Conservation (phyloP, 768 basidiomycete species). For the Austroboletus eburneus region DNA sequence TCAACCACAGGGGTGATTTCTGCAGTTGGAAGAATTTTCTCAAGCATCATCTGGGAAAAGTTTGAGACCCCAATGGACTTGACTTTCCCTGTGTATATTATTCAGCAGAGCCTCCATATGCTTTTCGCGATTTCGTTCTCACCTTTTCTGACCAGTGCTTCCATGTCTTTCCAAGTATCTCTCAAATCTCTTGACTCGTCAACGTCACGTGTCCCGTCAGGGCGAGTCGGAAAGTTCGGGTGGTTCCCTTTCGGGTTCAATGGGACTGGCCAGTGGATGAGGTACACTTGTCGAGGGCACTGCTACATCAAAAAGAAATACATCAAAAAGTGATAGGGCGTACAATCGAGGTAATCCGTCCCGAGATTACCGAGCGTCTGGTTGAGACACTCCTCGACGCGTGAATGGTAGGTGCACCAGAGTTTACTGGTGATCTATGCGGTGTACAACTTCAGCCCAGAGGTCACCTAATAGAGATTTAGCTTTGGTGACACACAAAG, state of each 20-base stretch:
- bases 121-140: slow-evolving; percentile 11
- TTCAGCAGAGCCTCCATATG: slow-evolving; percentile 4
- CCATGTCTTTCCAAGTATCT: slow-evolving; percentile 86
- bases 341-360: slow-evolving; percentile 81
- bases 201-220: slow-evolving; percentile 64
- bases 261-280: slow-evolving; percentile 81
- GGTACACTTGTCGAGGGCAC: slow-evolving; percentile 40
- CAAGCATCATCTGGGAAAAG: slow-evolving; percentile 62
- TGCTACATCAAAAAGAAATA: neutral
- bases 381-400: slow-evolving; percentile 72
- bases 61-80: slow-evolving; percentile 71
- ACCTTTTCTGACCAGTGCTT: slow-evolving; percentile 64
- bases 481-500: slow-evolving; percentile 40
- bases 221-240: slow-evolving; percentile 51
- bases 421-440: slow-evolving; percentile 66
- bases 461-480: neutral
- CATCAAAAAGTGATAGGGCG: slow-evolving; percentile 21
- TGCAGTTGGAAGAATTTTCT: slow-evolving; percentile 64
- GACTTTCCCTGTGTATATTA: slow-evolving; percentile 52
- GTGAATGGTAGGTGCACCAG: slow-evolving; percentile 63
- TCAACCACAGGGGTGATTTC: slow-evolving; percentile 68
- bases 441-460: neutral
- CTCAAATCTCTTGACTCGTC: slow-evolving; percentile 60
- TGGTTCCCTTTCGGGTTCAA: slow-evolving; percentile 68
- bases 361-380: slow-evolving; percentile 74